These are phyloP conservation scores for Flaveria brownii DNA, from an alignment of 129 eudicot species.

Conservation along the genomic window DNA sequence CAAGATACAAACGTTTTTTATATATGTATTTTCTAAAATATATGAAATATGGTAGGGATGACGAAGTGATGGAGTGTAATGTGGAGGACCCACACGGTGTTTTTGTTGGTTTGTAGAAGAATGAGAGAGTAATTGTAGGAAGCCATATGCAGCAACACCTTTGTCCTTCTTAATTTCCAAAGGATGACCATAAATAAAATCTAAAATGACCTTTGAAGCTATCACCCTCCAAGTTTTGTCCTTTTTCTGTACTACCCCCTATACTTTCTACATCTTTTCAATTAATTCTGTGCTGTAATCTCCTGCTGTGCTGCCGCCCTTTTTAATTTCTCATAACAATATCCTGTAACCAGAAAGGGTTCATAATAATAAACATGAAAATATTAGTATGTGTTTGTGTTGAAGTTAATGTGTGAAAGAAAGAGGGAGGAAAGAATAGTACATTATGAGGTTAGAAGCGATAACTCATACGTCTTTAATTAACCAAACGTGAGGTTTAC, in stretches of 20 bases:
- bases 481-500: too few relatives aligned
- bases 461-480: too few relatives aligned
- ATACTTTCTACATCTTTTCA: constrained; percentile 31
- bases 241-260: constrained; percentile 34
- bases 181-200: constrained; percentile 9
- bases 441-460: too few relatives aligned
- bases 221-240: constrained; percentile 34
- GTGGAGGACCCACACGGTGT: background rate
- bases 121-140: constrained; percentile 3
- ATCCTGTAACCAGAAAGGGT: background rate
- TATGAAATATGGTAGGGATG: background rate
- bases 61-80: background rate
- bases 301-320: constrained; percentile 19
- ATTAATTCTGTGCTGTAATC: constrained; percentile 27
- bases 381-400: background rate
- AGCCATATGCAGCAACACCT: background rate
- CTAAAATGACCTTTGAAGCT: constrained; percentile 17
- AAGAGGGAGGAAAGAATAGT: too few relatives aligned
- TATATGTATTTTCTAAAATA: too few relatives aligned
- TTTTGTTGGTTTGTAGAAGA: constrained; percentile 15
- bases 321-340: background rate
- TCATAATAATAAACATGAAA: background rate
- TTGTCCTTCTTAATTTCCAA: constrained; percentile 23
- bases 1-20: background rate
- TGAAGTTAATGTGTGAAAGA: background rate